Evolutionary conservation across 2,329 filamentous ascomycete species (phyloP).

Genomic region (Aspergillus sp.): DNA sequence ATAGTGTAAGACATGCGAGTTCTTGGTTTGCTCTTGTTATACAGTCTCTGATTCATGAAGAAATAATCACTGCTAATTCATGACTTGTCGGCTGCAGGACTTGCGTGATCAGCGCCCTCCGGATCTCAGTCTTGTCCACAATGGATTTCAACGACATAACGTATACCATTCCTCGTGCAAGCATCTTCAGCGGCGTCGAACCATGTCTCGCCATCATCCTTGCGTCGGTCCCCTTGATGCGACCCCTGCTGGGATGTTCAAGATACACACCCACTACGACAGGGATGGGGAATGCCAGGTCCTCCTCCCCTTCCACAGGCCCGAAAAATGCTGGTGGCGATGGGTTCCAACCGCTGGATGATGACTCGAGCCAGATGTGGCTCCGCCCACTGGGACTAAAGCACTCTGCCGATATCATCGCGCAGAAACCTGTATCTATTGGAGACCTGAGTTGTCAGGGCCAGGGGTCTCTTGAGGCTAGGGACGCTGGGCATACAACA

Average conservation of each 20-base stretch:
- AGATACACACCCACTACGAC: slow-evolving; percentile 16
- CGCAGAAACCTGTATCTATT: neutral
- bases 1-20: slow-evolving; percentile 17
- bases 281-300: slow-evolving; percentile 4
- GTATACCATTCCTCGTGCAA: slow-evolving; percentile 31
- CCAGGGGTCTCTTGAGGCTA: neutral
- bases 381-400: slow-evolving; percentile 20
- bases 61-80: neutral
- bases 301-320: slow-evolving; percentile 1
- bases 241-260: slow-evolving; percentile 35
- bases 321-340: slow-evolving; percentile 6
- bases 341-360: slow-evolving; percentile 26
- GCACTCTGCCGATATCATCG: slow-evolving; percentile 10
- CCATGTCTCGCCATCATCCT: slow-evolving; percentile 39
- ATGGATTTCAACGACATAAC: slow-evolving; percentile 37
- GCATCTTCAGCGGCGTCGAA: slow-evolving; percentile 39
- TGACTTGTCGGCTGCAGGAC: slow-evolving; percentile 20
- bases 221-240: slow-evolving; percentile 42
- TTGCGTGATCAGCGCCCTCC: slow-evolving; percentile 35
- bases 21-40: neutral
- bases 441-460: too few relatives aligned
- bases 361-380: slow-evolving; percentile 27
- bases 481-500: neutral
- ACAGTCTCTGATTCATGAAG: too few relatives aligned
- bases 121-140: slow-evolving; percentile 31